These are phyloP conservation scores for Chytridium lagenaria DNA, from an alignment of 371 early-diverging fungal species.

Conservation along the genomic window DNA sequence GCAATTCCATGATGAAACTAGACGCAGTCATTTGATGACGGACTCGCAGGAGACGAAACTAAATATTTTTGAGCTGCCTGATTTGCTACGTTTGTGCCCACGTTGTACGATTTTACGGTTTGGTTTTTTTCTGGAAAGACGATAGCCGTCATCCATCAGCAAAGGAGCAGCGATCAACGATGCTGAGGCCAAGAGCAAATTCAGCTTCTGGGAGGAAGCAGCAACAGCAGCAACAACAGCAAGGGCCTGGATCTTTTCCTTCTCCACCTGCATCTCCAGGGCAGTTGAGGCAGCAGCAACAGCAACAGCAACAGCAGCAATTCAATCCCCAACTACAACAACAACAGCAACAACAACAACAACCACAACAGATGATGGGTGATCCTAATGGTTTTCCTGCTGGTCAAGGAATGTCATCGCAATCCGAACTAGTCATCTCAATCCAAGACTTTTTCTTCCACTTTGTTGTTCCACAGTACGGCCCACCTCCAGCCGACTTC, in stretches of 20 bases:
- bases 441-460: slow-evolving; percentile 4
- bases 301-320: background rate
- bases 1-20: too few species aligned
- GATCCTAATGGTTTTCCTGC: background rate
- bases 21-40: too few species aligned
- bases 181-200: too few species aligned
- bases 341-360: background rate
- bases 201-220: background rate
- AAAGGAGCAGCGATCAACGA: too few species aligned
- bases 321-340: background rate
- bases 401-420: background rate
- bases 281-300: background rate
- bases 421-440: background rate
- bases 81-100: too few species aligned
- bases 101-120: too few species aligned
- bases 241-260: background rate
- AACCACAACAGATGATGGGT: background rate
- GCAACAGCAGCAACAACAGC: background rate
- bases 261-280: background rate
- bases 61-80: too few species aligned
- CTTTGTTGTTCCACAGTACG: slow-evolving; percentile 10
- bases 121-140: too few species aligned
- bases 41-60: too few species aligned
- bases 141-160: too few species aligned
- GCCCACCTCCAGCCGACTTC: background rate